A percentile compares a stretch with the other conserved stretches of the same genome.
phyloP scores from a whole-genome alignment of 805 yeast species.

The Sugiyamaella mastotermitis region DNA sequence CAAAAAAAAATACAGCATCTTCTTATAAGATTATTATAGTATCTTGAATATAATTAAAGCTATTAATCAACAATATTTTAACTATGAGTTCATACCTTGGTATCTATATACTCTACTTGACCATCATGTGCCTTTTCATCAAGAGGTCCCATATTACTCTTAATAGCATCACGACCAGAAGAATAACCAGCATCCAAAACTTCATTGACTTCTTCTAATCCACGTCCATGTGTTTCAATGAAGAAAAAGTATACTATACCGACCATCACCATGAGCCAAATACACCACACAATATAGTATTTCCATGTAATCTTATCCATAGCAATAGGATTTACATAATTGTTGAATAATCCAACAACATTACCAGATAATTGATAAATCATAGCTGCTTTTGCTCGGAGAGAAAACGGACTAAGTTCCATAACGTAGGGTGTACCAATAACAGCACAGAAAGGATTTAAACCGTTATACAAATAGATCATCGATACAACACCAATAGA shows the following conservation, averaged over 20 bases:
- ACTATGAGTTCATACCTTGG: too few species aligned
- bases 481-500: slow-evolving; percentile 15
- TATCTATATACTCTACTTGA: too few species aligned
- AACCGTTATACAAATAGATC: slow-evolving; percentile 9
- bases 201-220: slow-evolving; percentile 39
- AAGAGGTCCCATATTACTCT: too few species aligned
- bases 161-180: too few species aligned
- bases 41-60: too few species aligned
- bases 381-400: slow-evolving; percentile 39
- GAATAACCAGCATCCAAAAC: slow-evolving; percentile 43
- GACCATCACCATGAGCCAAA: slow-evolving; percentile 27
- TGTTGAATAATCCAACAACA: slow-evolving; percentile 26
- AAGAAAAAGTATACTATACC: slow-evolving; percentile 30
- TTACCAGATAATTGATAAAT: slow-evolving; percentile 22
- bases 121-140: too few species aligned
- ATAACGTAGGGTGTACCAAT: slow-evolving; percentile 16
- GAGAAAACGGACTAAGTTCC: slow-evolving; percentile 24
- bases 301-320: slow-evolving; percentile 39
- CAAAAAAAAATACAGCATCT: too few species aligned
- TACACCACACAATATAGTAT: slow-evolving; percentile 35
- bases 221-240: slow-evolving; percentile 38
- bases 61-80: too few species aligned
- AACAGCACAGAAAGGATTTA: slow-evolving; percentile 14
- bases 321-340: slow-evolving; percentile 35
- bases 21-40: too few species aligned